Base-by-base conservation (phyloP, 2,329 filamentous ascomycete species). In the Leptographium radiaticola region DNA sequence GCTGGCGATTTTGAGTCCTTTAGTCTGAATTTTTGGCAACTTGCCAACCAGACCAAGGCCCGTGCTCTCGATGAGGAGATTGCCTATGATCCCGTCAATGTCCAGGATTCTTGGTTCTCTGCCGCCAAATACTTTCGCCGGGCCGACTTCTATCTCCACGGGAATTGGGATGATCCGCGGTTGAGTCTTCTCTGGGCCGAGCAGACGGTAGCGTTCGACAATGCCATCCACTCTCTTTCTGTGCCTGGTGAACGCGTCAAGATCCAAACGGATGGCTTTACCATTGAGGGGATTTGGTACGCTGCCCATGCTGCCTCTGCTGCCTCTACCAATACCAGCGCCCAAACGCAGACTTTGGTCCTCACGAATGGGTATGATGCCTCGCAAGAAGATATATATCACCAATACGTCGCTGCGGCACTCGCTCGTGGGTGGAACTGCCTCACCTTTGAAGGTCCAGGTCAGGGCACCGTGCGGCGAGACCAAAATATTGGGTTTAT, bases 371-470 rank as follows among this genome's bases (percentile, higher is more conserved):
- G 73, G 3, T 72, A 67, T 46, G 73, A 75, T 54, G 69, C 63
- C 8, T 58, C 66, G 1, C 70, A 72, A 58, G 72, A 75, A 52
- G 72, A 75, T 15, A 61, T 67, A 13, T 69, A 69, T 52, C 71
- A 74, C 52, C 48, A 61, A 6, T 60, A 67, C 34, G 70, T 65
- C 13, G 59, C 60, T n/a, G 57, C 66, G 0, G 67, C 66, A 1
- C 55, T 72, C 2, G 64, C 65, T 30, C 66, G 71, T 1, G 72
- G 72, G 1, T 71, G 63, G 59, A 72, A 75, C 53, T 63, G 65
- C 38, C 64, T 74, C 15, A 68, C 68, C 0, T 75, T 71, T 56
- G 72, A 75, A 45, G 73, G 73, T 0, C 73, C 72, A 0, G 72
- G 72, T 0, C 72, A 75, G 56, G 64, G 66, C 2, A 67, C 63